Conservation (phyloP, 2,329 filamentous ascomycete species). For the Alternaria triticina region DNA sequence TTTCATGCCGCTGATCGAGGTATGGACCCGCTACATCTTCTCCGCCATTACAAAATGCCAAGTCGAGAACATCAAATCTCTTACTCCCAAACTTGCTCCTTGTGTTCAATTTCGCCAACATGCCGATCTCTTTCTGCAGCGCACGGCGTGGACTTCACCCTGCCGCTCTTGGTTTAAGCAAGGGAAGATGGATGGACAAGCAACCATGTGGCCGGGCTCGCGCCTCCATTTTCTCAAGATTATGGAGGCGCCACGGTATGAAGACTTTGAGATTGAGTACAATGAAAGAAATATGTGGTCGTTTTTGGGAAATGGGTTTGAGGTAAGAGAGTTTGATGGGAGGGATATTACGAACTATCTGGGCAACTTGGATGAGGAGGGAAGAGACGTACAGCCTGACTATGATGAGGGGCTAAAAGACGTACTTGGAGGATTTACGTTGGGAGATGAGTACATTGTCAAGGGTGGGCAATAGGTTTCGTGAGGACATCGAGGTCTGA, state of each 20-base stretch:
- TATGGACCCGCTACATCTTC: slow-evolving; percentile 33
- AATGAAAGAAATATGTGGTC: slow-evolving; percentile 25
- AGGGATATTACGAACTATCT: slow-evolving; percentile 56
- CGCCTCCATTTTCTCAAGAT: slow-evolving; percentile 33
- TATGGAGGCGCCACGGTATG: slow-evolving; percentile 24
- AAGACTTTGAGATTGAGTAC: slow-evolving; percentile 34
- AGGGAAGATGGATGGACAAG: slow-evolving; percentile 27
- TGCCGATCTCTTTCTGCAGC: slow-evolving; percentile 30
- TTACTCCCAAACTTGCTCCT: slow-evolving; percentile 21
- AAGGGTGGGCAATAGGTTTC: slow-evolving; percentile 11
- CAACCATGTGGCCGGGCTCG: slow-evolving; percentile 30
- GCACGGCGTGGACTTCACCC: slow-evolving; percentile 32
- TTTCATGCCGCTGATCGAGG: slow-evolving; percentile 34
- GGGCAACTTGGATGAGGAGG: slow-evolving; percentile 47
- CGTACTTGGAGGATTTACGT: slow-evolving; percentile 44
- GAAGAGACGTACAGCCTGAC: slow-evolving; percentile 49
- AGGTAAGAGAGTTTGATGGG: slow-evolving; percentile 55
- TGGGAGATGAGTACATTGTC: slow-evolving; percentile 36
- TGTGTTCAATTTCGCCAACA: slow-evolving; percentile 26
- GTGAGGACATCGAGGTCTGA: not conserved
- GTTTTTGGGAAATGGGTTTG: slow-evolving; percentile 46
- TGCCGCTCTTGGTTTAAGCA: slow-evolving; percentile 36
- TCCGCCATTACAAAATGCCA: slow-evolving; percentile 30
- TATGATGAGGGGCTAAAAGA: slow-evolving; percentile 50
- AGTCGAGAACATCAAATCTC: slow-evolving; percentile 29